phyloP scores from a whole-genome alignment of 257 asterid genomes.

The Plectranthus barbatus region DNA sequence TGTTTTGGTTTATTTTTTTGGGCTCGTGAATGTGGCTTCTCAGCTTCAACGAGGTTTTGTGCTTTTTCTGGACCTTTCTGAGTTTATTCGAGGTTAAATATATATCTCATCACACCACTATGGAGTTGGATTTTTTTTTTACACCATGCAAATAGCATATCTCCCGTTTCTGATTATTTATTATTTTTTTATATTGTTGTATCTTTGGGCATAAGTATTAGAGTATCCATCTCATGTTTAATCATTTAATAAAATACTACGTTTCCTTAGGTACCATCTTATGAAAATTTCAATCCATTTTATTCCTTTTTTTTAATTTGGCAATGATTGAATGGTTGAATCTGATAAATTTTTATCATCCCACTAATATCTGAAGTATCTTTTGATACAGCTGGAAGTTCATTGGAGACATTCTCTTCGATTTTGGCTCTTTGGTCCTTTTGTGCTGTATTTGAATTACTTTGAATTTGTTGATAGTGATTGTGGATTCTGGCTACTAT shows the following conservation, averaged over 20 bases:
- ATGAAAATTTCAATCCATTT: background rate
- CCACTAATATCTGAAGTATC: background rate
- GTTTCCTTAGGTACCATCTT: background rate
- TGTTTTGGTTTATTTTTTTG: background rate
- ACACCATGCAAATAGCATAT: background rate
- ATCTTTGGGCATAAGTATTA: background rate
- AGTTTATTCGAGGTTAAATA: background rate
- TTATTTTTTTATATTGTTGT: background rate
- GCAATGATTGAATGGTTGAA: background rate
- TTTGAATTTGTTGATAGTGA: background rate
- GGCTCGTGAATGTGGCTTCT: background rate
- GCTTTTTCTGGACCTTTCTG: too few species aligned
- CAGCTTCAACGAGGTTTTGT: too few species aligned
- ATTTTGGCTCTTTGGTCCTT: slow-evolving; percentile 1
- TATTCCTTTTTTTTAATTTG: background rate
- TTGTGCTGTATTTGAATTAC: background rate
- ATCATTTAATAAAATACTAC: background rate
- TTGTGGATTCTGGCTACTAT: slow-evolving; percentile 10
- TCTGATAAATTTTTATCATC: background rate
- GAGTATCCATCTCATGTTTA: background rate
- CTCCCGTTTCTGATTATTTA: background rate
- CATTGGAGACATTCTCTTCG: background rate
- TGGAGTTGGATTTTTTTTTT: background rate
- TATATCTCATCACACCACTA: background rate
- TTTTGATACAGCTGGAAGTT: background rate